Conservation (phyloP, 257 asterid genomes). For the Nicotiana otophora region DNA sequence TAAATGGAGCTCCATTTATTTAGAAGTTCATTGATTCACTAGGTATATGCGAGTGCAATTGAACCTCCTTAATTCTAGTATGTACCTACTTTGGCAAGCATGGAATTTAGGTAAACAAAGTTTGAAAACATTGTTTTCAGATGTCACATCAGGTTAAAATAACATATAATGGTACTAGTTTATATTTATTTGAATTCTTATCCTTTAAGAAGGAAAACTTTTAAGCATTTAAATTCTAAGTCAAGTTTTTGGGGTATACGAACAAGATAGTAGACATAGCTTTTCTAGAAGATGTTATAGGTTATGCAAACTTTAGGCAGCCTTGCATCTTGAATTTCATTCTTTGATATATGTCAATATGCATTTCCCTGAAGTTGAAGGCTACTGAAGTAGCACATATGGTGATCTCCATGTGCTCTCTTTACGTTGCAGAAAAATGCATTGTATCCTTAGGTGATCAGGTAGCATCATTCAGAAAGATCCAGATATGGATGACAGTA, state of each 20-base stretch:
- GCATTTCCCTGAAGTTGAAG: conserved; percentile 1
- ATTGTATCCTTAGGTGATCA: conserved; percentile 5
- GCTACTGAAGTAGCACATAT: neutral
- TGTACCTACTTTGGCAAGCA: neutral
- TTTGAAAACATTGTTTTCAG: neutral
- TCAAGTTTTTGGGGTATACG: neutral
- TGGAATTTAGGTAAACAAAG: neutral
- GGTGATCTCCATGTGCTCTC: neutral
- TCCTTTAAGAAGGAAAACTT: neutral
- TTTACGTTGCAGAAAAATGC: conserved; percentile 12
- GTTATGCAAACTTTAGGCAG: neutral
- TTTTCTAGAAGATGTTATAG: neutral
- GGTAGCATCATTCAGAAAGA: conserved; percentile 9
- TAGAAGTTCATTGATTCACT: neutral
- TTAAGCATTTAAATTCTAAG: neutral
- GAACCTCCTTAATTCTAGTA: neutral
- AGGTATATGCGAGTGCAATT: neutral
- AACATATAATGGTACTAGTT: neutral
- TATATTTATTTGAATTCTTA: neutral
- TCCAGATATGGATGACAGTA: neutral
- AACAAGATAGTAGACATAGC: neutral
- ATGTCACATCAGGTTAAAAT: neutral
- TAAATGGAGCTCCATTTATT: neutral
- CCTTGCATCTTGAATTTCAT: neutral
- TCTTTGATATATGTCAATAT: neutral